Evolutionary conservation across 2,329 filamentous ascomycete species (phyloP).

Genomic region (Didymella exigua): DNA sequence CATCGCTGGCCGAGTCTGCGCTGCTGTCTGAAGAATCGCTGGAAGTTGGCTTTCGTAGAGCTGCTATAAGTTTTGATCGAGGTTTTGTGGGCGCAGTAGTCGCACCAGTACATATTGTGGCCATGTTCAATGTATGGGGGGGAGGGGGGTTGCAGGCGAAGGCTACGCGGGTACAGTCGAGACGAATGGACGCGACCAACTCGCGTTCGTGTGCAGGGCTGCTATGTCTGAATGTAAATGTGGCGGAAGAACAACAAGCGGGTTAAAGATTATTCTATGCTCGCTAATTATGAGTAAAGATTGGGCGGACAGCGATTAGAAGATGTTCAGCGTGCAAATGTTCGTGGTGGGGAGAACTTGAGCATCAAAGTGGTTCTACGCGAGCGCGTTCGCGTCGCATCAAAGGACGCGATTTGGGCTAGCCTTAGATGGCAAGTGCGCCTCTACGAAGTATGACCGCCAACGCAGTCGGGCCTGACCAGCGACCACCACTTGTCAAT

Average conservation of each 20-base stretch:
- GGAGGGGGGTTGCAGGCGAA: neutral
- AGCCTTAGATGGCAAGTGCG: neutral
- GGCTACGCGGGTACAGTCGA: neutral
- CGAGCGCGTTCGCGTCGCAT: slow-evolving; percentile 4
- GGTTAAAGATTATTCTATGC: neutral
- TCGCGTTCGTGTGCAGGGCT: neutral
- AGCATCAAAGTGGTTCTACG: slow-evolving; percentile 14
- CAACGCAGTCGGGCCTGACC: neutral
- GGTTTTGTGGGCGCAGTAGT: slow-evolving; percentile 10
- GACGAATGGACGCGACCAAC: neutral
- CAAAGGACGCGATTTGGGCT: slow-evolving; percentile 12
- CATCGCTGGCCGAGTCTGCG: slow-evolving; percentile 45
- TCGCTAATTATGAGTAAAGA: neutral
- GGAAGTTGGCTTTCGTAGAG: slow-evolving; percentile 24
- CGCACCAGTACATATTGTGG: neutral
- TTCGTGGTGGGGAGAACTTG: slow-evolving; percentile 20
- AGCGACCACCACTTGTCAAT: neutral
- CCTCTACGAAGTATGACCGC: neutral
- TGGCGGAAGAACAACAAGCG: neutral
- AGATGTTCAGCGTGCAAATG: neutral
- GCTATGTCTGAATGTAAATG: neutral
- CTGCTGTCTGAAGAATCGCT: slow-evolving; percentile 49
- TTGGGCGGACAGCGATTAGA: neutral
- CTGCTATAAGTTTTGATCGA: slow-evolving; percentile 29
- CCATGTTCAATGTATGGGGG: neutral